Percentiles rank a stretch among this genome's conserved stretches.
Evolutionary conservation across 345 rosid species (phyloP).

Genomic region (Euphorbia peplus): DNA sequence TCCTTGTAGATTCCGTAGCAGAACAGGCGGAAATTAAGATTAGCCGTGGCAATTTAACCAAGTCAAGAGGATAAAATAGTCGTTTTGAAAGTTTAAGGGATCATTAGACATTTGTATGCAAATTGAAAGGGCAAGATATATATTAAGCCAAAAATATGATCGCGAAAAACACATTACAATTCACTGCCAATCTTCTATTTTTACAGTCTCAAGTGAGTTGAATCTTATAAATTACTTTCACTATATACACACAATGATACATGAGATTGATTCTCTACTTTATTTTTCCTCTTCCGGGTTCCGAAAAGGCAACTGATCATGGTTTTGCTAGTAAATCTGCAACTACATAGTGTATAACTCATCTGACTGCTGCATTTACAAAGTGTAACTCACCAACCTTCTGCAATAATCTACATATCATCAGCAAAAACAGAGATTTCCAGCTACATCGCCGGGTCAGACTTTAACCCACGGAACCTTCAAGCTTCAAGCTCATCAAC

Average conservation of each 20-base stretch:
- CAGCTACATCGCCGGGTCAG: neutral
- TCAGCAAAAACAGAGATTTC: neutral
- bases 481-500: slow-evolving; percentile 92
- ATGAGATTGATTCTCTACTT: neutral
- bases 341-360: neutral
- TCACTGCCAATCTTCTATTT: neutral
- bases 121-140: too few species aligned
- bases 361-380: slow-evolving; percentile 10
- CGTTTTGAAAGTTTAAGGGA: too few species aligned
- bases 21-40: too few species aligned
- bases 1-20: too few species aligned
- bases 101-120: too few species aligned
- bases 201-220: neutral
- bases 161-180: neutral
- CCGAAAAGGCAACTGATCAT: neutral
- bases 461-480: slow-evolving; percentile 83
- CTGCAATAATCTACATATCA: neutral
- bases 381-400: neutral
- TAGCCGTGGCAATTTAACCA: too few species aligned
- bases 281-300: neutral
- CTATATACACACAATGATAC: slow-evolving; percentile 4
- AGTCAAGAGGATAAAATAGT: too few species aligned
- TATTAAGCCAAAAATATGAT: too few species aligned
- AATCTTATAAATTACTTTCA: neutral
- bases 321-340: neutral